A percentile compares a stretch with the other conserved stretches of the same genome.
These are phyloP conservation scores for Aspergillus conjunctus DNA, from an alignment of 495 filamentous ascomycete species.

Conservation along the genomic window DNA sequence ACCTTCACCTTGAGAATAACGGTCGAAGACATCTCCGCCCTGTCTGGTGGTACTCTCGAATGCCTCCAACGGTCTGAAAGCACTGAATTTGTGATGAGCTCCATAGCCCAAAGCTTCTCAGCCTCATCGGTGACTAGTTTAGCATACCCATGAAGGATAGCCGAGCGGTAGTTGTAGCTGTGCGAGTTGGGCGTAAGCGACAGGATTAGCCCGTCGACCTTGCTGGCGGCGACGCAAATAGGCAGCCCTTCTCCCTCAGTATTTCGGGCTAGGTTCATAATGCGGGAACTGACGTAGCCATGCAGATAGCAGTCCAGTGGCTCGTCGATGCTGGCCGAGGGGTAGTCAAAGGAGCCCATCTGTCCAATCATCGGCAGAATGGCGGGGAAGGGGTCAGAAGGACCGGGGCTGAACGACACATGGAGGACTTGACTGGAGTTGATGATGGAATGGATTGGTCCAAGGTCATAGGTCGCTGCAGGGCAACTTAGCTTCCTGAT, in stretches of 20 bases:
- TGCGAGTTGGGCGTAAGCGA: conserved; percentile 77
- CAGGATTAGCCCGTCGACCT: conserved; percentile 74
- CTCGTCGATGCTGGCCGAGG: conserved; percentile 63
- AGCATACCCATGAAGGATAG: conserved; percentile 76
- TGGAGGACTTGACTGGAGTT: conserved; percentile 77
- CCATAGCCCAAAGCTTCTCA: conserved; percentile 84
- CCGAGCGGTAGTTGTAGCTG: conserved; percentile 88
- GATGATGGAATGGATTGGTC: conserved; percentile 78
- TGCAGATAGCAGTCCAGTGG: conserved; percentile 83
- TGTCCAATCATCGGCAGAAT: conserved; percentile 88
- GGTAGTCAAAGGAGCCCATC: conserved; percentile 70
- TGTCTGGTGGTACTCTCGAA: conserved; percentile 70
- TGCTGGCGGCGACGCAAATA: conserved; percentile 66
- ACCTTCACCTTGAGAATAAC: conserved; percentile 71
- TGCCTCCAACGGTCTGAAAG: conserved; percentile 68
- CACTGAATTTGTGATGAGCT: conserved; percentile 75
- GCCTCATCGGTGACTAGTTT: conserved; percentile 61
- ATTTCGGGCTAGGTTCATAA: conserved; percentile 69
- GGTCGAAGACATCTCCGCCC: conserved; percentile 76
- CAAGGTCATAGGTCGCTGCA: conserved; percentile 71
- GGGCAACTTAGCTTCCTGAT: conserved; percentile 14
- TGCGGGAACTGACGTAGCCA: conserved; percentile 79
- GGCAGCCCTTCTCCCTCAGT: conserved; percentile 55
- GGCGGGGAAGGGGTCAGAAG: conserved; percentile 68
- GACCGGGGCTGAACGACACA: conserved; percentile 72